Base-by-base conservation (phyloP, 202 grass and related monocot species). In the Elaeis oleifera region DNA sequence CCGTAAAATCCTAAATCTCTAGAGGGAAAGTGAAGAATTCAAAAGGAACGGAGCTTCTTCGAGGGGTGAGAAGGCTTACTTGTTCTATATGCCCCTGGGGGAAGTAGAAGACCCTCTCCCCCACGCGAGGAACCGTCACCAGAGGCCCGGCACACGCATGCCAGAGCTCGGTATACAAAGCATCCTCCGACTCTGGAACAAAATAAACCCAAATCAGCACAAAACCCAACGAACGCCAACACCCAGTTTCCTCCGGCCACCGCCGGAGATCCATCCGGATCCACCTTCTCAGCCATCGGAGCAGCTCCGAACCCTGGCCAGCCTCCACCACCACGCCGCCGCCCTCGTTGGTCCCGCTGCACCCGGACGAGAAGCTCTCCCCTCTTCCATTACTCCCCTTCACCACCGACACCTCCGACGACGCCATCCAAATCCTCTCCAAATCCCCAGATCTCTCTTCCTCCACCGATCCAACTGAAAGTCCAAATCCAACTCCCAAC, bases 1-100 rank as follows among this genome's bases (percentile, higher is more conserved):
- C 51, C 26, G 53, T 59, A 49, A 50, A 55, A 6, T 49, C 61
- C 18, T 18, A 18, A 50, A 23, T 8, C 18, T 57, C 6, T 5
- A 9, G 32, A 29, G 28, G 28, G 28, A 29, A 29, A 29, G 28
- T 29, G 28, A 39, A 24, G 49, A 77, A 62, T 75, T 53, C 16
- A 5, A 50, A 9, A 7, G 23, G 71, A 81, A 58, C 61, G 64
- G 50, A 67, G 1, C 23, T 29, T 52, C n/a, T 44, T 44, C 9
- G 11, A 44, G 36, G 8, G 9, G 36, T 44, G 36, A 13, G 36
- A 44, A 44, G 36, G 18, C 58, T 65, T 52, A 95, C 90, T 87
- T 96, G 90, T 79, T 96, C 90, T 60, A 88, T 96, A 60, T 96
- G 90, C 20, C 90, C 90, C 75, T 96, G 90, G 4, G 90, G 90